These are phyloP conservation scores for Puccinia horiana DNA, from an alignment of 1,284 basidiomycete species.

Conservation along the genomic window DNA sequence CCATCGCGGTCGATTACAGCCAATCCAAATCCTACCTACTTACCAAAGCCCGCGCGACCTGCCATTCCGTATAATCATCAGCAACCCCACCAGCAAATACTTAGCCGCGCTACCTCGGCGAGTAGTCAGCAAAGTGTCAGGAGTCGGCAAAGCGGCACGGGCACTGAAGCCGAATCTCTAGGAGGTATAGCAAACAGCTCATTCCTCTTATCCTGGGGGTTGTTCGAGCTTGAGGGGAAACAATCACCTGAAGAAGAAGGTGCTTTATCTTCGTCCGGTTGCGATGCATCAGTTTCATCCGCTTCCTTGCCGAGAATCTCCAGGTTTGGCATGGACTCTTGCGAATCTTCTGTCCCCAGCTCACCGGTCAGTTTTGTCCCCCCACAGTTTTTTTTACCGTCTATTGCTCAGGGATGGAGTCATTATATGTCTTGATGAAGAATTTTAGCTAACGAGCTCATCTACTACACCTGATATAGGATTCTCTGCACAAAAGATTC, in stretches of 20 bases:
- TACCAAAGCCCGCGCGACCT: slow-evolving; percentile 27
- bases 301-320: background rate
- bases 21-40: background rate
- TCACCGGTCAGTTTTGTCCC: background rate
- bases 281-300: slow-evolving; percentile 9
- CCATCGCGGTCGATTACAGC: slow-evolving; percentile 6
- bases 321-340: slow-evolving; percentile 2
- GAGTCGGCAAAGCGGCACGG: background rate
- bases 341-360: slow-evolving; percentile 20
- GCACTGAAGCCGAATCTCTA: background rate
- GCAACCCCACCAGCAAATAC: slow-evolving; percentile 22
- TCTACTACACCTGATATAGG: background rate
- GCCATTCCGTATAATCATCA: slow-evolving; percentile 51
- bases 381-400: background rate
- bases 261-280: background rate
- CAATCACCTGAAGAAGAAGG: slow-evolving; percentile 7
- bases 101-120: slow-evolving; percentile 17
- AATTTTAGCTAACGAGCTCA: background rate
- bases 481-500: background rate
- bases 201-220: background rate
- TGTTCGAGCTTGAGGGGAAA: slow-evolving; percentile 22
- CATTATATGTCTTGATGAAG: background rate
- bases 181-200: background rate
- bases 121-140: slow-evolving; percentile 22
- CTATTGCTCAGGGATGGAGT: too few species aligned